Conservation (phyloP, 2,329 filamentous ascomycete species). For the Drechslera avenae region DNA sequence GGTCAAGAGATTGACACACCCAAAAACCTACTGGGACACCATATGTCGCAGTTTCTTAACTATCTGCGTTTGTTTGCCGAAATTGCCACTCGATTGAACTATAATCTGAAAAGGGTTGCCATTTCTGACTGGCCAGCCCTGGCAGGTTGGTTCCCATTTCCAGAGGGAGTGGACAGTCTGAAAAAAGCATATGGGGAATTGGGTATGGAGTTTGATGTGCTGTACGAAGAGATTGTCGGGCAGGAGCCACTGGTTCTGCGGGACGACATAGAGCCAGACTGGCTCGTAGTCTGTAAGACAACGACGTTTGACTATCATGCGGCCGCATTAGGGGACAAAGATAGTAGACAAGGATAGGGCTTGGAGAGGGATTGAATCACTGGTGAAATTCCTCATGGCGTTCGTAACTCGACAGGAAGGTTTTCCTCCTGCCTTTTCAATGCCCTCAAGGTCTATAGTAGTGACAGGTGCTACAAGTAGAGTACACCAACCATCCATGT, state of each 20-base stretch:
- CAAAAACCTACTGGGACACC: too few relatives aligned
- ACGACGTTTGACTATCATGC: constrained; percentile 3
- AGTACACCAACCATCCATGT: too few relatives aligned
- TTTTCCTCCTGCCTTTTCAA: too few relatives aligned
- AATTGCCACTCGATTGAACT: neutral
- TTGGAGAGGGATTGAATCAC: too few relatives aligned
- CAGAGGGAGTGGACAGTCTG: neutral
- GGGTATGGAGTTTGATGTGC: neutral
- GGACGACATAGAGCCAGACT: constrained; percentile 5
- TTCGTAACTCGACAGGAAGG: neutral
- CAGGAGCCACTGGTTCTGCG: neutral
- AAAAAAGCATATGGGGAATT: neutral
- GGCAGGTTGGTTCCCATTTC: neutral
- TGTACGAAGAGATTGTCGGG: neutral
- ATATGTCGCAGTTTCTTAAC: neutral
- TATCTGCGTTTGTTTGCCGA: neutral
- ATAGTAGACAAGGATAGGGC: too few relatives aligned
- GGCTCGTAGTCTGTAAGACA: constrained; percentile 9
- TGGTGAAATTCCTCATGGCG: neutral
- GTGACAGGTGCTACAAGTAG: too few relatives aligned
- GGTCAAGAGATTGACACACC: neutral
- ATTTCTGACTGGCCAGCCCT: constrained; percentile 10
- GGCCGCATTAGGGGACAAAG: too few relatives aligned
- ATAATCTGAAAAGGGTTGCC: constrained; percentile 2
- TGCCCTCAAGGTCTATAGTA: too few relatives aligned